A percentile compares a stretch with the other conserved stretches of the same genome.
These are phyloP conservation scores for Pseudogymnoascus sp. DNA, from an alignment of 2,329 filamentous ascomycete genomes.

Conservation along the genomic window DNA sequence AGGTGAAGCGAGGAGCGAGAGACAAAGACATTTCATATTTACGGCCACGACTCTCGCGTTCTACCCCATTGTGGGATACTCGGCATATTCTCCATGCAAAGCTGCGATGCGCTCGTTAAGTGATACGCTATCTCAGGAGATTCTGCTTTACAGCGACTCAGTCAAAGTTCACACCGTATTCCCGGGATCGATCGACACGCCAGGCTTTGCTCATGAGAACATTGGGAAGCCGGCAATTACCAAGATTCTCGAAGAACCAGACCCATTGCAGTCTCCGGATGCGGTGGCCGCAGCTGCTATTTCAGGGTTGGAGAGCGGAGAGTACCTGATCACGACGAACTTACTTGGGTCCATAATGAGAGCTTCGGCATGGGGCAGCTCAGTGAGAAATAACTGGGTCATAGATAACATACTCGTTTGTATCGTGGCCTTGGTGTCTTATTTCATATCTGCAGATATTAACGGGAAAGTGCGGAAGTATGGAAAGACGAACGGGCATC, in stretches of 20 bases:
- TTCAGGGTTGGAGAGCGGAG: slow-evolving; percentile 67
- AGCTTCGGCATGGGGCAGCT: slow-evolving; percentile 49
- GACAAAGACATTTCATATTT: slow-evolving; percentile 75
- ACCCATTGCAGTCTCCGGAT: slow-evolving; percentile 71
- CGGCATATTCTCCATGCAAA: slow-evolving; percentile 77
- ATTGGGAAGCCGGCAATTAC: slow-evolving; percentile 74
- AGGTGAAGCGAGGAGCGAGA: slow-evolving; percentile 36
- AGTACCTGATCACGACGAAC: slow-evolving; percentile 73
- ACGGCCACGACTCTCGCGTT: slow-evolving; percentile 74
- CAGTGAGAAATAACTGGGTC: slow-evolving; percentile 52
- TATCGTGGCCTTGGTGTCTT: slow-evolving; percentile 44
- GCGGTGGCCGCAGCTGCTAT: slow-evolving; percentile 68
- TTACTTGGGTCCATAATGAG: slow-evolving; percentile 68
- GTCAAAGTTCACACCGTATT: slow-evolving; percentile 77
- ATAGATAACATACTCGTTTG: slow-evolving; percentile 52
- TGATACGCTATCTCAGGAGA: slow-evolving; percentile 77
- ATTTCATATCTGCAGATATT: slow-evolving; percentile 49
- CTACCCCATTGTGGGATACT: slow-evolving; percentile 73
- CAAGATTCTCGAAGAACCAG: slow-evolving; percentile 70
- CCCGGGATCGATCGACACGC: slow-evolving; percentile 74
- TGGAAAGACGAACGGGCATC: slow-evolving; percentile 52
- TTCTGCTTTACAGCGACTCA: slow-evolving; percentile 76
- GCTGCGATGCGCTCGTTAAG: slow-evolving; percentile 75
- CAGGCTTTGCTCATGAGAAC: slow-evolving; percentile 72
- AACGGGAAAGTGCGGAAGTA: slow-evolving; percentile 52